Evolutionary conservation across 2,329 filamentous ascomycete genomes (phyloP).

Genomic region (Chalaropsis thielavioides): DNA sequence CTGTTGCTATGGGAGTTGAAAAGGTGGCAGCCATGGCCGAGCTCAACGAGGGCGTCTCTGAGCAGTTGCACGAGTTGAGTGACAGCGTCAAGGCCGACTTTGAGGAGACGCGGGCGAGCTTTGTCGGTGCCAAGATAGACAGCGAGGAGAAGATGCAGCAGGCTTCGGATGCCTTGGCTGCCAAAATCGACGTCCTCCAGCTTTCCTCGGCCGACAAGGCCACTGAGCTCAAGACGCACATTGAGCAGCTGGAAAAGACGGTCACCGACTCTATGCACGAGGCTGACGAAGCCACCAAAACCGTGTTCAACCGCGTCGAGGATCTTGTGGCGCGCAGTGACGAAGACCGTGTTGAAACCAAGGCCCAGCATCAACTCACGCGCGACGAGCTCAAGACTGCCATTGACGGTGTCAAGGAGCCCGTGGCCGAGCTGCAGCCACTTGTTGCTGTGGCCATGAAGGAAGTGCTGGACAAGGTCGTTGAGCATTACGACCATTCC

Average conservation of each 20-base stretch:
- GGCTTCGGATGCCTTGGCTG: conserved; percentile 38
- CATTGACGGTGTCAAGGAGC: conserved; percentile 57
- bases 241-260: conserved; percentile 69
- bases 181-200: conserved; percentile 27
- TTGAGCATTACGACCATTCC: conserved; percentile 77
- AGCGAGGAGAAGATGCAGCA: conserved; percentile 61
- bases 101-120: conserved; percentile 66
- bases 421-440: conserved; percentile 71
- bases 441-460: conserved; percentile 76
- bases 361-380: conserved; percentile 68
- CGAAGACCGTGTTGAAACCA: conserved; percentile 57
- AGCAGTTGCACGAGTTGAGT: conserved; percentile 57
- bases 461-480: conserved; percentile 69
- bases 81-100: conserved; percentile 74
- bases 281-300: conserved; percentile 74
- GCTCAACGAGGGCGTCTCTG: conserved; percentile 41
- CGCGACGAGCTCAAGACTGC: conserved; percentile 61
- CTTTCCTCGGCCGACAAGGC: not conserved
- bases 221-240: conserved; percentile 62
- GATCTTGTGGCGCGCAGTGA: conserved; percentile 63
- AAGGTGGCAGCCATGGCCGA: conserved; percentile 29
- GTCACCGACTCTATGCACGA: conserved; percentile 75
- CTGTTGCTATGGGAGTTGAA: conserved; percentile 32
- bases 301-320: conserved; percentile 70
- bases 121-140: conserved; percentile 69